phyloP scores from a whole-genome alignment of 805 yeast genomes.

The Pichia nakasei region DNA sequence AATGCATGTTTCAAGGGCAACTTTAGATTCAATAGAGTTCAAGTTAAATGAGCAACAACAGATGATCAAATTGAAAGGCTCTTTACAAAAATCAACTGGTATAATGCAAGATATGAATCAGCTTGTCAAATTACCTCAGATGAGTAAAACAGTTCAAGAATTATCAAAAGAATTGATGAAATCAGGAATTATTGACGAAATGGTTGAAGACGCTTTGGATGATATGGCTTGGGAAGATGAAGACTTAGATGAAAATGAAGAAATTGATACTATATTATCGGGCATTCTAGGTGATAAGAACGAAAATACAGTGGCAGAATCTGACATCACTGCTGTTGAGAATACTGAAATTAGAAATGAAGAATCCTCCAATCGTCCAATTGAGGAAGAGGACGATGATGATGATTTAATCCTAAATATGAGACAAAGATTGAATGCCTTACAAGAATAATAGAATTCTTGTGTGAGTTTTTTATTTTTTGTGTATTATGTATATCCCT shows the following conservation, averaged over 20 bases:
- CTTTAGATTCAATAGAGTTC: constrained; percentile 76
- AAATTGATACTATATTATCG: constrained; percentile 50
- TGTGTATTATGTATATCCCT: not conserved
- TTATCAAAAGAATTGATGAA: constrained; percentile 80
- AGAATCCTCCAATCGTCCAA: constrained; percentile 3
- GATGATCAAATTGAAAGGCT: constrained; percentile 71
- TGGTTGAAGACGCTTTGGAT: constrained; percentile 89
- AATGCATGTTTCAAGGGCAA: constrained; percentile 73
- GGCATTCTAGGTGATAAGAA: constrained; percentile 32
- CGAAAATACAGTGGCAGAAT: constrained; percentile 25
- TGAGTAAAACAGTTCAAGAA: constrained; percentile 76
- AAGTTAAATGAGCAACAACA: constrained; percentile 89
- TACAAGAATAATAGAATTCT: constrained; percentile 44
- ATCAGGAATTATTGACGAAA: constrained; percentile 83
- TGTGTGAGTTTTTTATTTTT: not conserved
- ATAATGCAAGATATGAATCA: constrained; percentile 86
- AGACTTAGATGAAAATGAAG: constrained; percentile 49
- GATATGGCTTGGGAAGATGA: constrained; percentile 55
- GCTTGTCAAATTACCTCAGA: constrained; percentile 68
- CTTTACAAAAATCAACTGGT: constrained; percentile 66
- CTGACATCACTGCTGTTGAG: not conserved
- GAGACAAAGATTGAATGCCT: constrained; percentile 81
- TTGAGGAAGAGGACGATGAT: constrained; percentile 49
- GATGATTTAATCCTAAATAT: constrained; percentile 70
- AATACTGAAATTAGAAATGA: not conserved